Percentiles rank a stretch among this genome's conserved stretches.
These are phyloP conservation scores for Emergomyces orientalis DNA, from an alignment of 2,329 filamentous ascomycete species.

Conservation along the genomic window DNA sequence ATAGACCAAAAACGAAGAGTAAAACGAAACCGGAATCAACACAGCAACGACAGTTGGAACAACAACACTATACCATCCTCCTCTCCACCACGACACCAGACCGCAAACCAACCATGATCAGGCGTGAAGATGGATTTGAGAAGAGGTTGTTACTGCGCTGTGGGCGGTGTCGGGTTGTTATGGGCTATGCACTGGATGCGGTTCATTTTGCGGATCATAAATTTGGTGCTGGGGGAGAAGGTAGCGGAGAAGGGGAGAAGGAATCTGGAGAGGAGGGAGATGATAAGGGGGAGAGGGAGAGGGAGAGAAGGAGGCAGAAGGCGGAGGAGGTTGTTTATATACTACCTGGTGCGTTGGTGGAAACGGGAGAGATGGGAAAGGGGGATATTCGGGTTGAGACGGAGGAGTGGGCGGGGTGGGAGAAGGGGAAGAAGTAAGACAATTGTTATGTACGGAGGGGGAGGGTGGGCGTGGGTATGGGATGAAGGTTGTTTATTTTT, in stretches of 20 bases:
- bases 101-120: conserved; percentile 43
- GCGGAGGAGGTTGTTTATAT: conserved; percentile 46
- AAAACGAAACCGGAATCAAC: background rate
- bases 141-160: conserved; percentile 53
- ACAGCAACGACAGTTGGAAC: conserved; percentile 6
- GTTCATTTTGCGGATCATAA: conserved; percentile 34
- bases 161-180: conserved; percentile 49
- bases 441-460: background rate
- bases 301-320: conserved; percentile 25
- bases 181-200: conserved; percentile 54
- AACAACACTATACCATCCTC: conserved; percentile 40
- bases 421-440: background rate
- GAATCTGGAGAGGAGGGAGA: conserved; percentile 11
- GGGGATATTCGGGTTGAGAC: conserved; percentile 26
- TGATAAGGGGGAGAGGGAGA: conserved; percentile 17
- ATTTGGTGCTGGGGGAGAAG: conserved; percentile 10
- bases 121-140: conserved; percentile 56
- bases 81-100: conserved; percentile 43
- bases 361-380: conserved; percentile 47
- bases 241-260: conserved; percentile 13
- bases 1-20: background rate
- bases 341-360: conserved; percentile 50
- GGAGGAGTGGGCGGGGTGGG: conserved; percentile 31
- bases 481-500: too few relatives aligned
- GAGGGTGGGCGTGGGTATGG: too few relatives aligned